Conservation (phyloP, 1,139 yeast genomes). For the Sugiyamaella castrensis region DNA sequence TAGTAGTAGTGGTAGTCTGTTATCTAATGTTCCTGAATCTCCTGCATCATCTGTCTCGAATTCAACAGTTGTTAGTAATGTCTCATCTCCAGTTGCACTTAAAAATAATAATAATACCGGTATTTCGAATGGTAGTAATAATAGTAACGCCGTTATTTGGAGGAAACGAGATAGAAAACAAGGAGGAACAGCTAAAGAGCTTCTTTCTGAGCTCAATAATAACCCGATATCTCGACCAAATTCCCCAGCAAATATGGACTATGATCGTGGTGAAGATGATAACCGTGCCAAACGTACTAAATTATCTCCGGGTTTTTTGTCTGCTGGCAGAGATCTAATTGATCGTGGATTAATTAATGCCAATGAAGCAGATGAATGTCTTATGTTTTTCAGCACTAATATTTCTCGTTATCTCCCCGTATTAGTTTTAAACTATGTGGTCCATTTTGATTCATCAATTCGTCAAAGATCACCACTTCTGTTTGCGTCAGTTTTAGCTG, state of each 20-base stretch:
- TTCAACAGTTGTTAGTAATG: neutral
- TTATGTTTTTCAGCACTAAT: conserved; percentile 23
- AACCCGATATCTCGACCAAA: neutral
- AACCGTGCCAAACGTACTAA: conserved; percentile 1
- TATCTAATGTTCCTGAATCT: neutral
- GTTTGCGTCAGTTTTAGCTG: conserved; percentile 25
- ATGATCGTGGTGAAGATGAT: neutral
- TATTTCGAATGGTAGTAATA: neutral
- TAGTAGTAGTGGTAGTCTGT: neutral
- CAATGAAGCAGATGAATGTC: conserved; percentile 22
- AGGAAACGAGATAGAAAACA: conserved; percentile 10
- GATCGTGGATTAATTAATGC: conserved; percentile 14
- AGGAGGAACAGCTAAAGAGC: conserved; percentile 15
- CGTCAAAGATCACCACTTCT: conserved; percentile 25
- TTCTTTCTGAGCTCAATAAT: conserved; percentile 11
- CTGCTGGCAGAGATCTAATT: conserved; percentile 10
- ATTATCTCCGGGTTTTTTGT: conserved; percentile 6
- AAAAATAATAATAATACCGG: neutral
- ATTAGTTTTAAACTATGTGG: conserved; percentile 26
- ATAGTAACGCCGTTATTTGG: conserved; percentile 6
- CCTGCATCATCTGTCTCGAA: conserved; percentile 6
- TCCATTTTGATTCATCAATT: conserved; percentile 20
- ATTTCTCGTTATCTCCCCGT: conserved; percentile 29
- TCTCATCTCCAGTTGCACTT: conserved; percentile 2
- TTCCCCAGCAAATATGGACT: neutral